A percentile compares a stretch with the other conserved stretches of the same genome.
Conservation (phyloP, 257 asterid genomes). For the Nicotiana tomentosiformis region DNA sequence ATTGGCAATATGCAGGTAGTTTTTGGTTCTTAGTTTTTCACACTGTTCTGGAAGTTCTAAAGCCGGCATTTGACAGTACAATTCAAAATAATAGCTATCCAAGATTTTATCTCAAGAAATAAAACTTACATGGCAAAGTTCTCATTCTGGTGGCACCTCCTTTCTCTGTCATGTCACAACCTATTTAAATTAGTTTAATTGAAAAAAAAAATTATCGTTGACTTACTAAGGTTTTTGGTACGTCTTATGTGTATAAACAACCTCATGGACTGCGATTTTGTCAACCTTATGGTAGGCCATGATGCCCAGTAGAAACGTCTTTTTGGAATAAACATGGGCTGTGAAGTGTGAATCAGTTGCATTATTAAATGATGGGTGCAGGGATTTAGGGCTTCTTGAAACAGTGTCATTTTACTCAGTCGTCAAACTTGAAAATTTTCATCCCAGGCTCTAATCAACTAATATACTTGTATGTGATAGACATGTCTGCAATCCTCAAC, state of each 20-base stretch:
- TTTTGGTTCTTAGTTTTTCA: neutral
- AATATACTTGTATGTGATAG: constrained; percentile 42
- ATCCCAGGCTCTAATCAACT: constrained; percentile 12
- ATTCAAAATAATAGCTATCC: neutral
- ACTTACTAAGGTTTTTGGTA: neutral
- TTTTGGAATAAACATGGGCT: neutral
- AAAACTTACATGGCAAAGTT: neutral
- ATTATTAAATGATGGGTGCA: neutral
- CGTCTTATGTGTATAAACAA: neutral
- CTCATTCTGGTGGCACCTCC: neutral
- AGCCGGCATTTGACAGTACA: neutral
- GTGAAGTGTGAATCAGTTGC: neutral
- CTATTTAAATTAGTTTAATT: neutral
- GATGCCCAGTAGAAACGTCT: neutral
- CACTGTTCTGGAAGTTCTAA: neutral
- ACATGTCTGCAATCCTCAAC: constrained; percentile 89
- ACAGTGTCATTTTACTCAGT: neutral
- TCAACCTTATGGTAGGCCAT: neutral
- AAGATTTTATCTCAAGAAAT: neutral
- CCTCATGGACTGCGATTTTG: neutral
- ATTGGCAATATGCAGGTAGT: constrained; percentile 98
- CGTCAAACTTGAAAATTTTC: neutral
- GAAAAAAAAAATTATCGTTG: neutral
- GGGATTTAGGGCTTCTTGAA: neutral
- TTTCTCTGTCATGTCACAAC: neutral